phyloP scores from a whole-genome alignment of 139 green algal genomes.

The Picochlorum sp. region DNA sequence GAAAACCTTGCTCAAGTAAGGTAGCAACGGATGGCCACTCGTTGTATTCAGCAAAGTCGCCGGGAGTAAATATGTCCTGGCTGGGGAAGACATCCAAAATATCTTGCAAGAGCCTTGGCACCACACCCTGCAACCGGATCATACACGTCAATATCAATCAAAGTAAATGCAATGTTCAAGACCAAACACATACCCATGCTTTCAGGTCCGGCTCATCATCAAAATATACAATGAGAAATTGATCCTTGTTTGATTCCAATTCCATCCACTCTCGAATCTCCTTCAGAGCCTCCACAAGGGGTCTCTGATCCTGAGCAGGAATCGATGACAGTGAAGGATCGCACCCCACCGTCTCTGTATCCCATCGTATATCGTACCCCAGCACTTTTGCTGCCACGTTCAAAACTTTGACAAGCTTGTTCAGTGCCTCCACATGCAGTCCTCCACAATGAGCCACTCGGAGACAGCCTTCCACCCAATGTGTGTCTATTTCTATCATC shows the following conservation, averaged over 20 bases:
- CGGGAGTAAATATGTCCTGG: constrained; percentile 28
- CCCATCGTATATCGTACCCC: constrained; percentile 44
- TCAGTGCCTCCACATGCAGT: constrained; percentile 40
- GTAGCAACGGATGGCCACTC: constrained; percentile 27
- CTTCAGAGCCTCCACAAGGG: constrained; percentile 34
- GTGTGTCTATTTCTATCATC: constrained; percentile 64
- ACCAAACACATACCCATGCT: constrained; percentile 26
- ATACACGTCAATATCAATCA: constrained; percentile 10
- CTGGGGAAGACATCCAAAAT: constrained; percentile 28
- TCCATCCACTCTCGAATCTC: constrained; percentile 54
- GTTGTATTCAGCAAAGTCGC: constrained; percentile 16
- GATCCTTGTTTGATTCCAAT: constrained; percentile 17
- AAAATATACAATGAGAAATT: constrained; percentile 57
- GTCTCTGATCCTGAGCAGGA: constrained; percentile 46
- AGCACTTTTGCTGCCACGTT: constrained; percentile 53
- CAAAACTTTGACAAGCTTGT: constrained; percentile 46
- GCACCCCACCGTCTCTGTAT: constrained; percentile 72
- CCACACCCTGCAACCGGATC: constrained; percentile 10
- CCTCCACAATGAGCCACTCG: constrained; percentile 71
- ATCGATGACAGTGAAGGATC: constrained; percentile 56
- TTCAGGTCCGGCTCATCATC: constrained; percentile 53
- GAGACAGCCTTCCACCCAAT: constrained; percentile 56
- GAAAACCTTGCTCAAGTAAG: constrained; percentile 33
- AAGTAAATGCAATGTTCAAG: background rate
- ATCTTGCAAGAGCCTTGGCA: constrained; percentile 23